A percentile compares a stretch with the other conserved stretches of the same genome.
These are phyloP conservation scores for Penicillium sp. DNA, from an alignment of 2,329 filamentous ascomycete genomes.

Conservation along the genomic window DNA sequence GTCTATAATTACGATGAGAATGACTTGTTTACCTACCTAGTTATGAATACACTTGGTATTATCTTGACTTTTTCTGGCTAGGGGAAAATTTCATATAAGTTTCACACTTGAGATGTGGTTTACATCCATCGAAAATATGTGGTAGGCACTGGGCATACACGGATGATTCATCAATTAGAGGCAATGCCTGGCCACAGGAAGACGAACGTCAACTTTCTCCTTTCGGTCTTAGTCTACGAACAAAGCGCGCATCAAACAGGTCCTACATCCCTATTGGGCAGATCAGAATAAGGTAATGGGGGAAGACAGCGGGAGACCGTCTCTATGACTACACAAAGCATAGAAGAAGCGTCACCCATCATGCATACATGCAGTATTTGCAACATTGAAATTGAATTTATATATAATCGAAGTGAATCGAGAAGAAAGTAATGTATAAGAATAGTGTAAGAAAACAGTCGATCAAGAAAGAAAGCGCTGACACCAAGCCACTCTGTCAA, in stretches of 20 bases:
- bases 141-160: neutral
- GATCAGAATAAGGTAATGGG: neutral
- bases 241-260: too few species aligned
- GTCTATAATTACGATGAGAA: neutral
- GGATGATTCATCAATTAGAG: neutral
- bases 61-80: neutral
- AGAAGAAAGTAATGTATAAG: slow-evolving; percentile 12
- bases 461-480: slow-evolving; percentile 5
- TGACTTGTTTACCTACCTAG: neutral
- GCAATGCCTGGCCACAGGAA: neutral
- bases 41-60: neutral
- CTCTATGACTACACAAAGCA: neutral
- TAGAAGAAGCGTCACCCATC: too few species aligned
- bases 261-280: neutral
- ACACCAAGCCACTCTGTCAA: slow-evolving; percentile 8
- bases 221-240: neutral
- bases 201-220: neutral
- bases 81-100: neutral
- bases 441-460: slow-evolving; percentile 3
- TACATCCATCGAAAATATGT: neutral
- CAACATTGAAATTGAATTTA: neutral
- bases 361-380: neutral
- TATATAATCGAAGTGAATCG: slow-evolving; percentile 6
- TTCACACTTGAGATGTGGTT: neutral
- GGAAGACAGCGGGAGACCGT: too few species aligned